phyloP scores from a whole-genome alignment of 345 rosid species.

The Durio zibethinus region DNA sequence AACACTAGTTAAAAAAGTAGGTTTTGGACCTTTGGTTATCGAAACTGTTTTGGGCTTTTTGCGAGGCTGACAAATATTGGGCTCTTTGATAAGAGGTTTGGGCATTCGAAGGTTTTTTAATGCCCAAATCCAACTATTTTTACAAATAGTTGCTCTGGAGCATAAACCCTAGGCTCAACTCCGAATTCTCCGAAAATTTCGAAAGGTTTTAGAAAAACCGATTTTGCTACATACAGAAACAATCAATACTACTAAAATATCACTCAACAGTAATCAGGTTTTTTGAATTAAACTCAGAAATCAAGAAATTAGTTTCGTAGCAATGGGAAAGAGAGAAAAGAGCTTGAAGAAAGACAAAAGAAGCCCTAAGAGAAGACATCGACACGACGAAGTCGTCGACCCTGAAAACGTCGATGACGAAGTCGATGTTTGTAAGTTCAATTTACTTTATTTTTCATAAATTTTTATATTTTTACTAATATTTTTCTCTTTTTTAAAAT shows the following conservation, averaged over 20 bases:
- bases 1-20: no score
- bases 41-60: no score
- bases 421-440: slow-evolving; percentile 58
- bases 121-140: background rate
- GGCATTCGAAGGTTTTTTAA: background rate
- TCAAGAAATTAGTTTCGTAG: background rate
- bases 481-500: background rate
- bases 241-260: no score
- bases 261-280: background rate
- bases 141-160: background rate
- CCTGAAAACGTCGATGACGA: slow-evolving; percentile 60
- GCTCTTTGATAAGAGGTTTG: no score
- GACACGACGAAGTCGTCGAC: slow-evolving; percentile 27
- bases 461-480: background rate
- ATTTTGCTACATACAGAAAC: no score
- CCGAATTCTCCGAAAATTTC: background rate
- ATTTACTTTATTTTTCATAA: background rate
- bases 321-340: slow-evolving; percentile 64
- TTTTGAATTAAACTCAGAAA: background rate
- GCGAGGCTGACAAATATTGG: no score
- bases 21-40: no score
- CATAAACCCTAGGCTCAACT: background rate
- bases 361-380: slow-evolving; percentile 38
- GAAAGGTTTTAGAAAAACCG: background rate
- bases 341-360: slow-evolving; percentile 38